phyloP scores from a whole-genome alignment of 352 stramenopile genomes.

The Pythium insidiosum region DNA sequence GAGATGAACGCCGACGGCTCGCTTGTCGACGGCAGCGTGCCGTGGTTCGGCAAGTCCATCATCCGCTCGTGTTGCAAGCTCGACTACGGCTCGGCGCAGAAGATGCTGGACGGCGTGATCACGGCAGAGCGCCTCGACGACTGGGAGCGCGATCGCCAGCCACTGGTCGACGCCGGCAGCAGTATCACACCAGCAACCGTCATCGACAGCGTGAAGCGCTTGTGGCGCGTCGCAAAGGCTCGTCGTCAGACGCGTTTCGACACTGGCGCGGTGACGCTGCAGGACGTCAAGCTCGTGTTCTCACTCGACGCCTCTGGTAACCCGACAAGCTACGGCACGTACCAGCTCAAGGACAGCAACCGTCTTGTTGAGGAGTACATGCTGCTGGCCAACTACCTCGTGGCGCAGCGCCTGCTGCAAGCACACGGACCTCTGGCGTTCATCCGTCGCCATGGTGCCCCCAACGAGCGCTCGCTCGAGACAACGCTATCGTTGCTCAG shows the following conservation, averaged over 20 bases:
- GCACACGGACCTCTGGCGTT: constrained; percentile 82
- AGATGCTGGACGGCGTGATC: constrained; percentile 92
- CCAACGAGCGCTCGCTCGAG: constrained; percentile 42
- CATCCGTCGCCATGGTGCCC: constrained; percentile 84
- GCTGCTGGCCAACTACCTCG: constrained; percentile 97
- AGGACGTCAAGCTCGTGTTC: constrained; percentile 93
- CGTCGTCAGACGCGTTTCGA: constrained; percentile 83
- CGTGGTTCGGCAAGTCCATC: constrained; percentile 97
- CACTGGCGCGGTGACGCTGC: constrained; percentile 89
- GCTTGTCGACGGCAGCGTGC: constrained; percentile 73
- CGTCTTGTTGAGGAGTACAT: constrained; percentile 97
- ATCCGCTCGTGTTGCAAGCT: constrained; percentile 96
- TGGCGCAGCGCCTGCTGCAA: constrained; percentile 93
- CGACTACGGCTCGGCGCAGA: constrained; percentile 95
- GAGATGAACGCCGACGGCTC: constrained; percentile 94
- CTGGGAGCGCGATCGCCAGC: constrained; percentile 46
- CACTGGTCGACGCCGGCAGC: constrained; percentile 29
- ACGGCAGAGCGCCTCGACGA: constrained; percentile 58
- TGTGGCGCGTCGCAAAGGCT: constrained; percentile 56
- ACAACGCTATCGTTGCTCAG: constrained; percentile 30
- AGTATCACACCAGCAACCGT: constrained; percentile 43
- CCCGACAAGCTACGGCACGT: constrained; percentile 79
- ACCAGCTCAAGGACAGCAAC: constrained; percentile 94
- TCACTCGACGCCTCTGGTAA: constrained; percentile 89
- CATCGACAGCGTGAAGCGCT: constrained; percentile 57